A percentile compares a stretch with the other conserved stretches of the same genome.
Evolutionary conservation across 2,329 filamentous ascomycete species (phyloP).

Genomic region (Ophiostoma quercus): DNA sequence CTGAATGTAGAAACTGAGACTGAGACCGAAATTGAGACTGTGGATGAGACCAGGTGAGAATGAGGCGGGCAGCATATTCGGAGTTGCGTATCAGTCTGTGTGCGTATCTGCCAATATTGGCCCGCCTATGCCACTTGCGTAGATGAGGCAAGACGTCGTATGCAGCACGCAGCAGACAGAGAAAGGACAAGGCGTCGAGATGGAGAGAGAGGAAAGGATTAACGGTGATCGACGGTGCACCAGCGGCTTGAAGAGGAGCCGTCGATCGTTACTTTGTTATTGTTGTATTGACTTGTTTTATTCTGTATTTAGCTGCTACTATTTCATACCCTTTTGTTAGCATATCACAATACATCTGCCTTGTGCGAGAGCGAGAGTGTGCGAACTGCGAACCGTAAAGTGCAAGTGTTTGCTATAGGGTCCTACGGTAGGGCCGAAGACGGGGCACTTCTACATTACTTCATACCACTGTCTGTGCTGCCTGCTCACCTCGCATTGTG

Average conservation of each 20-base stretch:
- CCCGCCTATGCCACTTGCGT: background rate
- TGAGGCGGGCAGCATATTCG: background rate
- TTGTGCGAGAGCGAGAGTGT: too few relatives aligned
- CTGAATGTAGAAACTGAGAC: background rate
- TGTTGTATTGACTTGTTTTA: background rate
- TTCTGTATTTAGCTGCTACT: background rate
- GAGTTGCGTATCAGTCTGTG: background rate
- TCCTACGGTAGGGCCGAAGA: background rate
- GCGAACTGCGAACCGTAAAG: background rate
- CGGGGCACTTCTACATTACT: background rate
- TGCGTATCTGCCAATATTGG: background rate
- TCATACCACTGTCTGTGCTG: background rate
- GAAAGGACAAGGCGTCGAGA: background rate
- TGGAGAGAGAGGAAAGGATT: background rate
- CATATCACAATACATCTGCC: background rate
- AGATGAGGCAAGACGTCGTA: background rate
- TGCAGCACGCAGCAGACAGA: background rate
- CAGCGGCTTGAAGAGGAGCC: background rate
- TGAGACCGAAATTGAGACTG: background rate
- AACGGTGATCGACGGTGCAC: background rate
- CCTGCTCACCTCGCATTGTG: background rate
- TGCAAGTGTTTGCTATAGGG: background rate
- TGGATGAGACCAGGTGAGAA: background rate
- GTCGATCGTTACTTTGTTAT: background rate
- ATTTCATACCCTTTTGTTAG: constrained; percentile 1